Base-by-base conservation (phyloP, 352 stramenopile species). In the Phytophthora aleatoria region DNA sequence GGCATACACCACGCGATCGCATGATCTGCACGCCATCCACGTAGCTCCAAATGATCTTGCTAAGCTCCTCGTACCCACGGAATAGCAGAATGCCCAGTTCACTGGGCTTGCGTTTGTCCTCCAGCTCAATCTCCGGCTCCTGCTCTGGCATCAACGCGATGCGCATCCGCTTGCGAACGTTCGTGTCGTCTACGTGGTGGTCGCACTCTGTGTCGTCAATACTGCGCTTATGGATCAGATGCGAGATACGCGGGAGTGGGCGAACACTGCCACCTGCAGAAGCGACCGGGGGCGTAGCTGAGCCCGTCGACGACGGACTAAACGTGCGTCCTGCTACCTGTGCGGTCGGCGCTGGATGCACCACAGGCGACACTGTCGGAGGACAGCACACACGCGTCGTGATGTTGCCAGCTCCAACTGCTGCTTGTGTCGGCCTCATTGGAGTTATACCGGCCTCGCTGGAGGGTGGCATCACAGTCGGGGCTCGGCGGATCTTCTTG, bases 1-100 rank as follows among this genome's bases (percentile, higher is more conserved):
- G 81, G 45, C 48, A 78, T n/a, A 95, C 72, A 0, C 52, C 71
- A 16, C 84, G 83, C 30, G 74, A 80, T 16, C 81, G 87, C 76
- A 95, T 87, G 69, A 91, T 90, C 71, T 95, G 74, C 57, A 74
- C 71, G 33, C 87, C 87, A 43, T 91, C 81, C 42, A 95, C 81
- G 52, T 79, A 95, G 50, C 83, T 80, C 87, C 87, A 95, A 8
- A 93, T 75, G 16, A 91, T 79, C 60, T 80, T 88, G 60, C 63
- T 85, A 1, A 91, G 51, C 57, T 93, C 84, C 30, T 90, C 86
- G 24, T 80, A 76, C 1, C 81, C 86, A 3, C 74, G 72, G 50
- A 92, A 89, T 7, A 92, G 53, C 9, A 90, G 56, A n/a, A 73
- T 55, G 1, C 81, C 83, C 10, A 92, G 57, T 20, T 76, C 67